Evolutionary conservation across 169 alveolate genomes (phyloP).

Genomic region (Cyclospora cayetanensis): DNA sequence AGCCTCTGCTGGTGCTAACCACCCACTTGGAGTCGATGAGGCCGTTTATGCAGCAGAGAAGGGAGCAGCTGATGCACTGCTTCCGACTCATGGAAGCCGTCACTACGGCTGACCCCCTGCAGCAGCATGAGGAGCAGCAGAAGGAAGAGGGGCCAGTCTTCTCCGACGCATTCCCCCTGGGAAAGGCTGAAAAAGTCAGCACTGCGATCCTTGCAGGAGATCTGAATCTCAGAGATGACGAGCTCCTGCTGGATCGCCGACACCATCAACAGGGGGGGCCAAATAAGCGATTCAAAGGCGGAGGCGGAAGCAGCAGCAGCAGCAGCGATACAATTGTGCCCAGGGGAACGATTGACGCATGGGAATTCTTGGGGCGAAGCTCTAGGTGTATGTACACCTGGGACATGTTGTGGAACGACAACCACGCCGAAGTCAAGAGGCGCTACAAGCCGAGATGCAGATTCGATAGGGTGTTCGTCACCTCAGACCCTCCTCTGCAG

Average conservation of each 20-base stretch:
- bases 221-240: constrained; percentile 54
- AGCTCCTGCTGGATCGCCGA: constrained; percentile 46
- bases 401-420: constrained; percentile 67
- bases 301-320: constrained; percentile 4
- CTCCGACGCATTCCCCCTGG: background rate
- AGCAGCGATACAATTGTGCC: background rate
- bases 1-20: constrained; percentile 60
- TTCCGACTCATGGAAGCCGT: constrained; percentile 13
- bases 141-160: constrained; percentile 4
- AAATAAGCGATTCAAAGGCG: background rate
- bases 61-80: constrained; percentile 43
- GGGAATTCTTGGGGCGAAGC: constrained; percentile 65
- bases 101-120: constrained; percentile 15
- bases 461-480: constrained; percentile 30
- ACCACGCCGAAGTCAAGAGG: constrained; percentile 35
- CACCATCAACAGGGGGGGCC: constrained; percentile 24
- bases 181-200: constrained; percentile 3
- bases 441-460: background rate
- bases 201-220: constrained; percentile 70
- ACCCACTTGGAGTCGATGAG: constrained; percentile 69
- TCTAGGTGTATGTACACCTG: constrained; percentile 62
- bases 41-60: background rate
- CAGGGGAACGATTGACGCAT: background rate
- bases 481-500: background rate
- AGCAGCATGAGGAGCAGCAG: constrained; percentile 34